phyloP scores from a whole-genome alignment of 2,329 filamentous ascomycete species.

The Arthrobotrys iridis region DNA sequence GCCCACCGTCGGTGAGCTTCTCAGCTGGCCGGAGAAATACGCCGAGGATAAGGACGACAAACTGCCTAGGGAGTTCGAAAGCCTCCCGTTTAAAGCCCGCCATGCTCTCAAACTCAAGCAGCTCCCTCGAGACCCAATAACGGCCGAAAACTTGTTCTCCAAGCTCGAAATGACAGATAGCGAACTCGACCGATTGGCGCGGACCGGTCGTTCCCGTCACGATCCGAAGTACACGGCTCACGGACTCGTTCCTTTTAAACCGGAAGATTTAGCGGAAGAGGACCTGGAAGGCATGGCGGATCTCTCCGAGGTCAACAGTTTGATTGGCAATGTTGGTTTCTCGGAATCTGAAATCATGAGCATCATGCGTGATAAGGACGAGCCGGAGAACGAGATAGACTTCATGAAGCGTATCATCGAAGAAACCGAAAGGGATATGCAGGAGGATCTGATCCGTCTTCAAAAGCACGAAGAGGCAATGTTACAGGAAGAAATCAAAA shows the following conservation, averaged over 20 bases:
- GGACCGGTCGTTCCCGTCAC: neutral
- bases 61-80: constrained; percentile 10
- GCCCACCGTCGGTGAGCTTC: constrained; percentile 27
- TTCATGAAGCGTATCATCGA: constrained; percentile 45
- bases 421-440: constrained; percentile 37
- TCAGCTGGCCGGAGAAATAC: constrained; percentile 34
- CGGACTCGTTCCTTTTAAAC: constrained; percentile 14
- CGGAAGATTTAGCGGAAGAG: constrained; percentile 28
- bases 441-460: constrained; percentile 31
- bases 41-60: constrained; percentile 30
- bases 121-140: constrained; percentile 27
- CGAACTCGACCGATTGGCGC: constrained; percentile 24
- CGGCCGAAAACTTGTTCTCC: constrained; percentile 30
- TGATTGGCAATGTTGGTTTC: constrained; percentile 44
- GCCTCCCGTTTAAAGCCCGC: constrained; percentile 21
- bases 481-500: constrained; percentile 45
- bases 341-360: constrained; percentile 40
- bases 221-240: constrained; percentile 37
- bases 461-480: constrained; percentile 32
- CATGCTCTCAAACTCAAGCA: constrained; percentile 33
- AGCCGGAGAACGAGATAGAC: constrained; percentile 29
- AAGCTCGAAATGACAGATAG: constrained; percentile 27
- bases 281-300: constrained; percentile 44
- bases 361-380: constrained; percentile 39
- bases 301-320: constrained; percentile 25